Evolutionary conservation across 1,284 basidiomycete species (phyloP).

Genomic region (Moesziomyces sp.): DNA sequence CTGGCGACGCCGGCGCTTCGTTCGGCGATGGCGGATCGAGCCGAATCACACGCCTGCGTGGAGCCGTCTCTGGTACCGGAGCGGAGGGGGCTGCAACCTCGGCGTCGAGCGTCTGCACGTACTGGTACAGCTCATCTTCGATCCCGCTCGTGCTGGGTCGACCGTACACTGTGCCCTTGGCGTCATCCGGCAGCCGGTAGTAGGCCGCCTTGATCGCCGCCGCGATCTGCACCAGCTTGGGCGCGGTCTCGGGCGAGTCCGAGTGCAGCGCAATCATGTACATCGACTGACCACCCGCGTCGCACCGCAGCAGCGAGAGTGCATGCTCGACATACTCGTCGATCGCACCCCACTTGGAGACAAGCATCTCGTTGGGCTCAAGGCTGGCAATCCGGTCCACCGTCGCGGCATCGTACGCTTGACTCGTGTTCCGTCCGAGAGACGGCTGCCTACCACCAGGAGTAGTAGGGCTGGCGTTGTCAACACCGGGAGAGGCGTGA

Average conservation of each 20-base stretch:
- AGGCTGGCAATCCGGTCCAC: constrained; percentile 25
- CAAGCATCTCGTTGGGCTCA: constrained; percentile 75
- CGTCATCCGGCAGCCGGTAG: constrained; percentile 72
- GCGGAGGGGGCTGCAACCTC: constrained; percentile 11
- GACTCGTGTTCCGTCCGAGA: not conserved
- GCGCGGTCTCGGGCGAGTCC: constrained; percentile 75
- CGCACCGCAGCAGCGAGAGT: constrained; percentile 74
- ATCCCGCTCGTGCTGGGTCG: constrained; percentile 1
- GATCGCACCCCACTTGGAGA: constrained; percentile 75
- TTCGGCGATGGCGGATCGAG: constrained; percentile 21
- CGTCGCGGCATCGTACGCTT: not conserved
- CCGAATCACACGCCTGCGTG: constrained; percentile 29
- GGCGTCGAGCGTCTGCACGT: constrained; percentile 77
- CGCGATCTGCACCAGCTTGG: constrained; percentile 81
- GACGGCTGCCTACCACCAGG: not conserved
- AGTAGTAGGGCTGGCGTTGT: not conserved
- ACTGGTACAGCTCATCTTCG: constrained; percentile 79
- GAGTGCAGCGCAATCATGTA: constrained; percentile 79
- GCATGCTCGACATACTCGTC: constrained; percentile 79
- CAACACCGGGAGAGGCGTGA: too few relatives aligned
- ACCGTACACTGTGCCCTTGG: constrained; percentile 44
- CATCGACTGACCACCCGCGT: constrained; percentile 69
- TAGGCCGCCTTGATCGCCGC: constrained; percentile 80
- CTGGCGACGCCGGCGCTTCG: not conserved
- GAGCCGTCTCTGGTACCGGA: not conserved